A percentile compares a stretch with the other conserved stretches of the same genome.
Conservation (phyloP, 495 filamentous ascomycete genomes). For the Penicillium cinerascens region DNA sequence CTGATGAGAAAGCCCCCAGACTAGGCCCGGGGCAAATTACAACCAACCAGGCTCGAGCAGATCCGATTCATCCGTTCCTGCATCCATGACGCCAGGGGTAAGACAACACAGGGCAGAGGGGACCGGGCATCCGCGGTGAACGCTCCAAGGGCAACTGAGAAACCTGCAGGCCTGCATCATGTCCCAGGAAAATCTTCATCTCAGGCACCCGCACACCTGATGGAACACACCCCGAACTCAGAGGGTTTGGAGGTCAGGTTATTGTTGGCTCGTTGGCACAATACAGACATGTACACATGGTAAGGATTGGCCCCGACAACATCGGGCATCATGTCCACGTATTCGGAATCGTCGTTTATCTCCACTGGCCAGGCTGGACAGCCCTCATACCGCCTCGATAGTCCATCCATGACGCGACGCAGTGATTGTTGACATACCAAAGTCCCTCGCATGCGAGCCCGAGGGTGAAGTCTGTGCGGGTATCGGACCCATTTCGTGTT, state of each 20-base stretch:
- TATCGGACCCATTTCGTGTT: neutral
- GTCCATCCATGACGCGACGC: too few species aligned
- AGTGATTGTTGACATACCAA: too few species aligned
- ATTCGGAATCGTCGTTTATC: too few species aligned
- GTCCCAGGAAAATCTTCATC: neutral
- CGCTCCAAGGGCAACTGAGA: neutral
- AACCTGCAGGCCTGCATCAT: neutral
- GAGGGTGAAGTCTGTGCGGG: neutral
- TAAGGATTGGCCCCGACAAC: too few species aligned
- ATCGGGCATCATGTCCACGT: too few species aligned
- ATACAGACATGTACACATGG: too few species aligned
- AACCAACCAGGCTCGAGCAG: slow-evolving; percentile 3
- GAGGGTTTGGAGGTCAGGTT: too few species aligned
- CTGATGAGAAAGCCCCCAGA: neutral
- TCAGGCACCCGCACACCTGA: neutral
- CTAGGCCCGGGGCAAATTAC: slow-evolving; percentile 6
- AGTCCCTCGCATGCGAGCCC: neutral
- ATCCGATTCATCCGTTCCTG: slow-evolving; percentile 21
- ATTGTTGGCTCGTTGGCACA: too few species aligned
- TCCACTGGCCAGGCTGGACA: too few species aligned
- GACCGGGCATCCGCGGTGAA: too few species aligned
- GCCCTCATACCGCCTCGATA: too few species aligned
- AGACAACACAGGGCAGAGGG: neutral
- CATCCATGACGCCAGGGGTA: slow-evolving; percentile 23
- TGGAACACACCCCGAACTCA: slow-evolving; percentile 4